These are phyloP conservation scores for Chloropicon primus DNA, from an alignment of 139 green algal species.

Conservation along the genomic window DNA sequence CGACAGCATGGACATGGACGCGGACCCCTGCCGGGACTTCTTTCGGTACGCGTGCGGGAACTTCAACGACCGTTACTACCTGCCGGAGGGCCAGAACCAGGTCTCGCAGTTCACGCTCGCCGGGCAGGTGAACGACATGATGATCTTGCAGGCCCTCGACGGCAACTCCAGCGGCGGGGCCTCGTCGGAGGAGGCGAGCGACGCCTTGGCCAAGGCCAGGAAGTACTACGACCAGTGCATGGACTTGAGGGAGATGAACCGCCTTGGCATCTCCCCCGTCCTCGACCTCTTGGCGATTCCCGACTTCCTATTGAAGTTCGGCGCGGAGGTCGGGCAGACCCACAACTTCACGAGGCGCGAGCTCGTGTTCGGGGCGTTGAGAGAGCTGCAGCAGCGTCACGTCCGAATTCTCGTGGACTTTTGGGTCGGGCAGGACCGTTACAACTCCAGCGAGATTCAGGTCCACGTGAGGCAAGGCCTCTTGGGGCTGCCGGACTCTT, in stretches of 20 bases:
- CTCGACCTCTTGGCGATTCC: neutral
- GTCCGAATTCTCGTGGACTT: neutral
- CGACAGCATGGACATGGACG: neutral
- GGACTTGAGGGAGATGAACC: neutral
- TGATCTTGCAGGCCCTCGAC: neutral
- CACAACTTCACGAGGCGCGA: neutral
- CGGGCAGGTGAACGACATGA: neutral
- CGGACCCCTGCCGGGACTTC: neutral
- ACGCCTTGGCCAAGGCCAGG: neutral
- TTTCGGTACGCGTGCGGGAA: neutral
- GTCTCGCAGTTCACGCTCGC: neutral
- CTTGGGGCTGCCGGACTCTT: neutral
- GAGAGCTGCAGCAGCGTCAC: neutral
- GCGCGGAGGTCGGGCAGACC: too few species aligned
- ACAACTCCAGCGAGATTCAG: neutral
- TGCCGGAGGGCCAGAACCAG: neutral
- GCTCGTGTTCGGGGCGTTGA: neutral
- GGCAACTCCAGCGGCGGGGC: too few species aligned
- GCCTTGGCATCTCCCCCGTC: neutral
- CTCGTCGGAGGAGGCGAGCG: too few species aligned
- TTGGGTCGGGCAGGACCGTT: neutral
- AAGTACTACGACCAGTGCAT: neutral
- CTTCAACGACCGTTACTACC: neutral
- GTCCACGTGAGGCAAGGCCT: neutral
- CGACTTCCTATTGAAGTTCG: neutral